Percentiles rank a stretch among this genome's conserved stretches.
These are phyloP conservation scores for Plectosphaerella plurivora DNA, from an alignment of 2,329 filamentous ascomycete genomes.

Conservation along the genomic window DNA sequence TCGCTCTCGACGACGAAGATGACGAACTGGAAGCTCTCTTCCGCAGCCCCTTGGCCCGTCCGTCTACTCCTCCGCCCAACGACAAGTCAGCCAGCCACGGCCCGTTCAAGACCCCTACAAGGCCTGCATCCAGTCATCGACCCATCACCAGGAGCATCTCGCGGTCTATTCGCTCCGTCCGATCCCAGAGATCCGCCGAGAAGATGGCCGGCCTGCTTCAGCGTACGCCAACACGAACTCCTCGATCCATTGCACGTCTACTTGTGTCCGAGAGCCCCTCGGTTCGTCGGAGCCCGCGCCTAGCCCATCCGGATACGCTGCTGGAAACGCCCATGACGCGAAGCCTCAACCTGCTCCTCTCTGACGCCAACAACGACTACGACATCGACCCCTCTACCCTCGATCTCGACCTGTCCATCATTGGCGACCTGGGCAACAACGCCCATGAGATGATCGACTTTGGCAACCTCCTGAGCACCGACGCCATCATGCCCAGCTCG, in stretches of 20 bases:
- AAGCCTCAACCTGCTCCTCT: slow-evolving; percentile 60
- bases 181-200: slow-evolving; percentile 38
- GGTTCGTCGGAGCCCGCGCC: slow-evolving; percentile 38
- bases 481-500: slow-evolving; percentile 43
- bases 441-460: slow-evolving; percentile 38
- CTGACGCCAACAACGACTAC: slow-evolving; percentile 45
- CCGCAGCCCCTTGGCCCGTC: slow-evolving; percentile 45
- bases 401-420: slow-evolving; percentile 37
- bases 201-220: slow-evolving; percentile 33
- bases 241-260: slow-evolving; percentile 23
- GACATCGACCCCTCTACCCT: slow-evolving; percentile 30
- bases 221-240: slow-evolving; percentile 44
- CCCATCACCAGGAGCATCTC: slow-evolving; percentile 59
- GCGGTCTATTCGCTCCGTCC: slow-evolving; percentile 46
- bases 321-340: slow-evolving; percentile 57
- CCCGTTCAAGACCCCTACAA: slow-evolving; percentile 58
- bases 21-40: slow-evolving; percentile 64
- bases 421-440: slow-evolving; percentile 33
- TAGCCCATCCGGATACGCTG: slow-evolving; percentile 6
- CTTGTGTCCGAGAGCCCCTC: slow-evolving; percentile 23
- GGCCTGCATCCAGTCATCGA: slow-evolving; percentile 56
- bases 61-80: slow-evolving; percentile 49
- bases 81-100: slow-evolving; percentile 38
- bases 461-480: slow-evolving; percentile 41
- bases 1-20: slow-evolving; percentile 18